Evolutionary conservation across 345 rosid species (phyloP).

Genomic region (Lenwebbia sp.): DNA sequence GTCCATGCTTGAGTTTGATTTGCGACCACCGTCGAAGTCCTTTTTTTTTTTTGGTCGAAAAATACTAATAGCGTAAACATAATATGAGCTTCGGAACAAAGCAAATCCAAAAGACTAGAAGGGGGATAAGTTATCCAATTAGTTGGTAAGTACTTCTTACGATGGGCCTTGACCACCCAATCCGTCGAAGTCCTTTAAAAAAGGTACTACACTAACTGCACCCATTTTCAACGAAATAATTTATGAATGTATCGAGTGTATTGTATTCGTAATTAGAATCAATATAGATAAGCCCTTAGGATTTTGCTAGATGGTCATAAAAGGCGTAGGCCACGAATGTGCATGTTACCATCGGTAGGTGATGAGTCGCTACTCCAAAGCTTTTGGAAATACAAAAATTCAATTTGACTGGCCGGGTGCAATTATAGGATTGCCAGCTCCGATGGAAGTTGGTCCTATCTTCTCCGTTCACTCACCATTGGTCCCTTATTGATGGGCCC

Average conservation of each 20-base stretch:
- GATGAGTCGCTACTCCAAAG: background rate
- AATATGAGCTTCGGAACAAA: too few relatives aligned
- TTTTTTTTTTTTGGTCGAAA: too few relatives aligned
- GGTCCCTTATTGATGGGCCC: background rate
- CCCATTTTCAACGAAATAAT: background rate
- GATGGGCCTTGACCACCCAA: too few relatives aligned
- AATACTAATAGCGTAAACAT: too few relatives aligned
- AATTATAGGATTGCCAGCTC: background rate
- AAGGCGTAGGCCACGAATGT: background rate
- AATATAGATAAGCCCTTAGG: background rate
- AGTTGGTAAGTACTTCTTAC: too few relatives aligned
- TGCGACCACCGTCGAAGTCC: accelerated
- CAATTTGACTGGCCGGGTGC: background rate
- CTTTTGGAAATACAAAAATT: background rate
- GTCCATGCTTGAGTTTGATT: background rate
- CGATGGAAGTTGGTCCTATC: background rate
- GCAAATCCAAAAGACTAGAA: too few relatives aligned
- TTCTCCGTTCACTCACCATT: background rate
- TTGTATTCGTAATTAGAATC: background rate
- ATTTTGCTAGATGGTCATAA: background rate
- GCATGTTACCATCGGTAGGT: background rate
- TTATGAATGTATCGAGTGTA: background rate
- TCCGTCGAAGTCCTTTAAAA: background rate
- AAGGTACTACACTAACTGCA: background rate
- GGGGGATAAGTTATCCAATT: too few relatives aligned